Percentiles rank a stretch among this genome's conserved stretches.
phyloP scores from a whole-genome alignment of 2,329 filamentous ascomycete species.

The Pyricularia sp. region DNA sequence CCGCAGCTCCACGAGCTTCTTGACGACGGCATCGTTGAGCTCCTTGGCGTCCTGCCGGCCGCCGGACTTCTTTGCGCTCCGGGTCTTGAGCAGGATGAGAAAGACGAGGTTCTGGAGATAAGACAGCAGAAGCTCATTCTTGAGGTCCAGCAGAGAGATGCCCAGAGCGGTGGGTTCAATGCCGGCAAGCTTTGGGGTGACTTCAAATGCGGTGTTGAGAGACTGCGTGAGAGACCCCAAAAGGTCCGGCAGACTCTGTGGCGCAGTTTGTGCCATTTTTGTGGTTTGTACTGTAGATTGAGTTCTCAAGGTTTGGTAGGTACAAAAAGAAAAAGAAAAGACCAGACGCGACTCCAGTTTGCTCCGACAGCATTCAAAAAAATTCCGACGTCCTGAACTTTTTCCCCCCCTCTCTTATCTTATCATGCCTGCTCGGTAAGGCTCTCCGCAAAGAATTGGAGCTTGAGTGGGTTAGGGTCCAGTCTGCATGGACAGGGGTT shows the following conservation, averaged over 20 bases:
- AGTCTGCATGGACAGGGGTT: neutral
- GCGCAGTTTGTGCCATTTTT: constrained; percentile 16
- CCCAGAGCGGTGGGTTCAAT: constrained; percentile 73
- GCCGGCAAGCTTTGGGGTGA: constrained; percentile 49
- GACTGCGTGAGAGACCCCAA: constrained; percentile 48
- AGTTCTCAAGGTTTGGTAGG: neutral
- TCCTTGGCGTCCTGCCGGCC: constrained; percentile 23
- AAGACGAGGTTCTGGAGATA: constrained; percentile 94
- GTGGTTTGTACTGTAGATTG: neutral
- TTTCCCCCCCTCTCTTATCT: constrained; percentile 4
- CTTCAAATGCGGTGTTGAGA: constrained; percentile 54
- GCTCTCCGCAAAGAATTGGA: neutral
- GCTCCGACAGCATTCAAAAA: neutral
- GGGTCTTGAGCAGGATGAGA: constrained; percentile 71
- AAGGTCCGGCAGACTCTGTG: constrained; percentile 32
- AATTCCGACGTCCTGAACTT: neutral
- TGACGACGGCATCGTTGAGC: constrained; percentile 60
- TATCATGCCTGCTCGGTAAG: neutral
- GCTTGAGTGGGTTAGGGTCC: neutral
- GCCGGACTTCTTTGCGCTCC: constrained; percentile 34
- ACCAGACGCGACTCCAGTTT: neutral
- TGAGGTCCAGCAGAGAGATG: constrained; percentile 88
- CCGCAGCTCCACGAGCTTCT: constrained; percentile 84
- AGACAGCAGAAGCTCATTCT: constrained; percentile 93
- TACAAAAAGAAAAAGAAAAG: neutral